These are phyloP conservation scores for Penicillium cataractarum DNA, from an alignment of 495 filamentous ascomycete genomes.

Conservation along the genomic window DNA sequence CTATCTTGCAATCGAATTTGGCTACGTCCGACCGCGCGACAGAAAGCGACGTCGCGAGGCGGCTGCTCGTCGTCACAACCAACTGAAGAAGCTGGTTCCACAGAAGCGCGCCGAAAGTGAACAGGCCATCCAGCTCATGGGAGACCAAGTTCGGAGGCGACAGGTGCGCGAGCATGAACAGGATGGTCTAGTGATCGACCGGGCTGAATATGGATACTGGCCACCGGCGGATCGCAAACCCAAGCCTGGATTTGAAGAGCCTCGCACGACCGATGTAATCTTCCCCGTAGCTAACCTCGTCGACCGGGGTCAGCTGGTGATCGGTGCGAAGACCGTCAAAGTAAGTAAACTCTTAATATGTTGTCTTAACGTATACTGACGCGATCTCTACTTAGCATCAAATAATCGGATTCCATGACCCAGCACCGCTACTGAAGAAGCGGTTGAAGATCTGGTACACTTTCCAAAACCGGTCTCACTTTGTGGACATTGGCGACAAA, in stretches of 20 bases:
- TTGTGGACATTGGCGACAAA: conserved; percentile 48
- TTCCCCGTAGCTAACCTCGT: conserved; percentile 53
- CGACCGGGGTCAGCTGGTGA: conserved; percentile 50
- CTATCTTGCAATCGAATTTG: conserved; percentile 55
- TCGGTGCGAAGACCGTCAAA: conserved; percentile 46
- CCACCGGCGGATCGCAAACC: conserved; percentile 33
- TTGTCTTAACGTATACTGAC: too few species aligned
- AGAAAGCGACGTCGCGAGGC: conserved; percentile 39
- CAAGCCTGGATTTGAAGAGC: conserved; percentile 28
- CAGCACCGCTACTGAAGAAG: conserved; percentile 55
- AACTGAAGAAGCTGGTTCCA: conserved; percentile 46
- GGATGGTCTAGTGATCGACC: conserved; percentile 43
- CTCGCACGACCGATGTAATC: conserved; percentile 48
- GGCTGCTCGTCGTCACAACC: conserved; percentile 41
- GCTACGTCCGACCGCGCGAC: conserved; percentile 47
- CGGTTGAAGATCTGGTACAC: conserved; percentile 56
- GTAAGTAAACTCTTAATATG: conserved; percentile 28
- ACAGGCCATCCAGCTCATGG: conserved; percentile 57
- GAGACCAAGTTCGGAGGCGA: conserved; percentile 49
- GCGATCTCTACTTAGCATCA: conserved; percentile 40
- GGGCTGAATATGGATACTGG: conserved; percentile 49
- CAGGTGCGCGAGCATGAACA: conserved; percentile 45
- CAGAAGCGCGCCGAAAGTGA: conserved; percentile 51
- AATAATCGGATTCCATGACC: conserved; percentile 61
- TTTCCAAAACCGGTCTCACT: conserved; percentile 51